A percentile compares a stretch with the other conserved stretches of the same genome.
These are phyloP conservation scores for Botryotinia narcissicola DNA, from an alignment of 2,329 filamentous ascomycete species.

Conservation along the genomic window DNA sequence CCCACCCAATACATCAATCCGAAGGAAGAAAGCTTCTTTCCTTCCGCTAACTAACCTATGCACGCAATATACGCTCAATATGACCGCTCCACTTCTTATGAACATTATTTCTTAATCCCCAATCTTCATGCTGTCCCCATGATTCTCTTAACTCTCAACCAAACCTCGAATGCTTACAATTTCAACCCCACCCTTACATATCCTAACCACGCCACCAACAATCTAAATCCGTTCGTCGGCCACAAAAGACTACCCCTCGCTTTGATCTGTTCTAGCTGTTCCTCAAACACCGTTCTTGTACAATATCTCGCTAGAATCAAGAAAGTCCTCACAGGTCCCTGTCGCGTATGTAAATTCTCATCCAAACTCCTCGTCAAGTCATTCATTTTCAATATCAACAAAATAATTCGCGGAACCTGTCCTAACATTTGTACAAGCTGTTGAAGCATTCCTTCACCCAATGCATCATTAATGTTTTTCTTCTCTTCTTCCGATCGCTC, in stretches of 20 bases:
- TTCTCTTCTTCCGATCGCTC: slow-evolving; percentile 72
- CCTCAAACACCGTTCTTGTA: slow-evolving; percentile 62
- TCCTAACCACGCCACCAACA: slow-evolving; percentile 56
- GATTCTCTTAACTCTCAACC: slow-evolving; percentile 54
- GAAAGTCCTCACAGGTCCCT: slow-evolving; percentile 63
- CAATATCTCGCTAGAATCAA: slow-evolving; percentile 69
- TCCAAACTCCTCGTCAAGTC: slow-evolving; percentile 92
- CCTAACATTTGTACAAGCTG: slow-evolving; percentile 86
- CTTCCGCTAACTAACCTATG: neutral
- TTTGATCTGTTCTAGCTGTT: slow-evolving; percentile 59
- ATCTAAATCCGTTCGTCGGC: slow-evolving; percentile 54
- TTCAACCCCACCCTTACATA: slow-evolving; percentile 61
- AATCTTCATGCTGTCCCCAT: slow-evolving; percentile 32
- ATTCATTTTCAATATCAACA: slow-evolving; percentile 96
- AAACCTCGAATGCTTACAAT: slow-evolving; percentile 62
- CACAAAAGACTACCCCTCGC: slow-evolving; percentile 54
- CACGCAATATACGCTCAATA: neutral
- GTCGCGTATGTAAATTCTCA: slow-evolving; percentile 77
- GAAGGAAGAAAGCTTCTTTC: neutral
- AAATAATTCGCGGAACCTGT: slow-evolving; percentile 84
- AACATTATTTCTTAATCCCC: neutral
- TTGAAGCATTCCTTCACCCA: slow-evolving; percentile 84
- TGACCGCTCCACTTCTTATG: neutral
- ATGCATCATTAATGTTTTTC: slow-evolving; percentile 75
- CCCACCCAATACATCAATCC: neutral